Percentiles rank a stretch among this genome's conserved stretches.
Conservation (phyloP, 192 early-diverging fungal genomes). For the Gamsiella multidivaricata region DNA sequence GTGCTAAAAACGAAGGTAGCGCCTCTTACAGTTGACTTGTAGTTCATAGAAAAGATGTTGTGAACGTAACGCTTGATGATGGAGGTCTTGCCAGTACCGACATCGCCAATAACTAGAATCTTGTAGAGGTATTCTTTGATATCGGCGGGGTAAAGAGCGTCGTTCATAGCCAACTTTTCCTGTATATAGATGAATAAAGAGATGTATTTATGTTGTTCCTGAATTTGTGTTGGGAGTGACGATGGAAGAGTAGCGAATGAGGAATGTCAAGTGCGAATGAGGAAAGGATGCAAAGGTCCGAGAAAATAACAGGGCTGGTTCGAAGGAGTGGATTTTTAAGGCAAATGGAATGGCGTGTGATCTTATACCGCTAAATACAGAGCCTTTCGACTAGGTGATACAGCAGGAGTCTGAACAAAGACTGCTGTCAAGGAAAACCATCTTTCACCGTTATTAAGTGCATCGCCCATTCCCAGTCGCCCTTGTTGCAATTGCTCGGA, state of each 20-base stretch:
- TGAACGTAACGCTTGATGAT: constrained; percentile 72
- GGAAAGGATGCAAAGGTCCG: background rate
- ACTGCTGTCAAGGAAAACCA: too few relatives aligned
- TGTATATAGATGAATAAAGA: background rate
- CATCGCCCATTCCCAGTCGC: too few relatives aligned
- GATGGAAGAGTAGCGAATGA: background rate
- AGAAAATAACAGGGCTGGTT: too few relatives aligned
- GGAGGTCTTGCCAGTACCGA: constrained; percentile 69
- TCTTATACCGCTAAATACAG: too few relatives aligned
- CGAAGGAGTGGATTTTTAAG: too few relatives aligned
- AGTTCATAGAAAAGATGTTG: constrained; percentile 67
- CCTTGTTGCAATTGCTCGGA: too few relatives aligned
- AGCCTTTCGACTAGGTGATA: too few relatives aligned
- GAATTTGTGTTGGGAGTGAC: background rate
- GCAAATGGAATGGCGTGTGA: too few relatives aligned
- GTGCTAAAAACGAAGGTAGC: too few relatives aligned
- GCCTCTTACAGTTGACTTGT: constrained; percentile 67
- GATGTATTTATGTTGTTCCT: background rate
- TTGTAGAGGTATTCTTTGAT: constrained; percentile 68
- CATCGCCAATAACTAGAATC: constrained; percentile 70
- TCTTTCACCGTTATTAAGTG: too few relatives aligned
- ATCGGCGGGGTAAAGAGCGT: constrained; percentile 39
- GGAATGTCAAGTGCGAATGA: background rate
- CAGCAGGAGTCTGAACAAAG: too few relatives aligned
- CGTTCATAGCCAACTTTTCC: background rate